Evolutionary conservation across 768 basidiomycete genomes (phyloP), one percentile per base, ranked within the genome.

Genomic region (Tephrocybe sp.): DNA sequence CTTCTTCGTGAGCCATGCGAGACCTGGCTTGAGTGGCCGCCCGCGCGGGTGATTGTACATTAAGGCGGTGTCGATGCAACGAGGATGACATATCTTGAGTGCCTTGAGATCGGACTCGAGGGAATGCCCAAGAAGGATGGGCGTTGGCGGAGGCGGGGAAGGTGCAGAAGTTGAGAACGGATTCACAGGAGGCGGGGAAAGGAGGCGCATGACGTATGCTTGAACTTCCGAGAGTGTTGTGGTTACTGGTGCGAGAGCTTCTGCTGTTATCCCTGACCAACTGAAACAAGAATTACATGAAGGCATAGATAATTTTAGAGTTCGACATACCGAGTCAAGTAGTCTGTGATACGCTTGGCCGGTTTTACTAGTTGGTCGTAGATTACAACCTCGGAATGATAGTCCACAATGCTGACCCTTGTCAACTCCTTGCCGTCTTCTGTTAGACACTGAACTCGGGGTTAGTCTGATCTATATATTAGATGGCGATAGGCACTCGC

Each of bases 1-100:
- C 63, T 92, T 92, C 62, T 90, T 89, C 37, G 92, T 91, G 37
- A 99, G 81, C 93, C 93, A 98, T n/a, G 94, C 94, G 6, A 99
- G 78, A 1, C 91, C 92, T 0, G 96, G 92, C 69, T 98, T 98
- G 54, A 92, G 82, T 0, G 96, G 94, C 32, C 92, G 82, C 1
- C 96, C 94, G 16, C 92, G 86, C 0, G 96, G 92, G 68, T 99
- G 96, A 62, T 94, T 89, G 69, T 86, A 99, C 9, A 87, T 65
- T 4, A 99, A 62, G 0, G 93, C 89, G 1, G 96, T 98, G 63
- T 99, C 96, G 60, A 98, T 89, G 62, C 92, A 92, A 43, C 79
- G 72, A 0, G 93, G 84, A 60, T 98, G 94, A 55, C 84, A 82
- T 28, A 96, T 78, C 57, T 89, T 91, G 52, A 99, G 80, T 0